Evolutionary conservation across 208 protist species (phyloP), one percentile per base, ranked within the genome.

Genomic region (Crithidia expoeki): DNA sequence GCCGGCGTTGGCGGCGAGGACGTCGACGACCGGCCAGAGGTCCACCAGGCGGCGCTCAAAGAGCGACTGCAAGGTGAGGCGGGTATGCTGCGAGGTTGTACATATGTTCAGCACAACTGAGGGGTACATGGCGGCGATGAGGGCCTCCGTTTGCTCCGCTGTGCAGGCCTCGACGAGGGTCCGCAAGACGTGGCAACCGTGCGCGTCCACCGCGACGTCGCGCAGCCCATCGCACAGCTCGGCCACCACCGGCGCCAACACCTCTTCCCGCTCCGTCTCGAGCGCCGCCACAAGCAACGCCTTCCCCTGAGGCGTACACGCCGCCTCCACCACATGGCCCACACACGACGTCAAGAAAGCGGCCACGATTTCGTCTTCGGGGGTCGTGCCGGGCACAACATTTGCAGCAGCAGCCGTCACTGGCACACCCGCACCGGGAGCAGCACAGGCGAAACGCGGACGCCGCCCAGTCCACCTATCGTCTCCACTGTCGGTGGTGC

Each of bases 161-260:
- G 59, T 79, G 73, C 80, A 84, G 27, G 76, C 69, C 60, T 91
- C 81, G 21, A 88, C 59, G 11, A 90, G 47, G 2, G 77, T 75
- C 42, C 85, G 87, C 30, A 95, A 62, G 11, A 95, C 80, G 52
- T 95, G 90, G 79, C 90, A 93, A 21, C 79, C 90, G 60, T 93
- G 77, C 17, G 49, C 53, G 66, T 95, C 88, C 34, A 95, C 79
- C 19, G 86, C 87, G 17, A 89, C 75, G 2, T 57, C 72, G 50
- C 87, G 74, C 60, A 95, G 71, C 14, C 78, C 70, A 25, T 63
- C 75, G 33, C 72, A 79, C 28, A 95, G 61, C 68, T 94, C 85
- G 40, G 40, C 57, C 62, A 92, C 73, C 52, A 90, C 76, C 17
- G 55, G 61, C 33, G 68, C 67, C 16, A 91, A 59, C 65, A 85